Base-by-base conservation (phyloP, 805 yeast species). In the Barnettozyma salicaria region DNA sequence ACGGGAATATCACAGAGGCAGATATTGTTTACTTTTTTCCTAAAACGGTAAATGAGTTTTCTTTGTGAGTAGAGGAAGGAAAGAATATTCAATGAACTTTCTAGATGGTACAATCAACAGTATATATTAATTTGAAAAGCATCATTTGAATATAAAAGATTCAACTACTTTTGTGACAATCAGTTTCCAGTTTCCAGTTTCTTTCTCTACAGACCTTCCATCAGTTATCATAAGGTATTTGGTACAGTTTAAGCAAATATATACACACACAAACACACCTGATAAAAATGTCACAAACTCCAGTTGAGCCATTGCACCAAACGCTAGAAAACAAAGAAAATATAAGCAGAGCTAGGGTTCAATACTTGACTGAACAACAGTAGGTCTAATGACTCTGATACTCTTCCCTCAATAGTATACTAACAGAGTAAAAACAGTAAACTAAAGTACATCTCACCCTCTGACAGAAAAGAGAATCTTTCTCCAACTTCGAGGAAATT, bases 401-500 rank as follows among this genome's bases (percentile, higher is more conserved):
- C 8, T 6, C 12, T 20, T 6, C 6, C 10, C 6, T 12, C 5
- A 11, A 12, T 19, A 14, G n/a, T 5, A 23, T 21, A 31, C 44
- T 45, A 38, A 43, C 47, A 24, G n/a, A n/a, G 6, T 2, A 11
- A 3, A 19, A 7, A 7, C 28, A 54, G 59, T 33, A 54, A 54
- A 36, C 44, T 54, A 13, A 43, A 54, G 37, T 54, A 54, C 29
- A 50, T 54, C 14, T 54, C 59, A 6, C 59, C 59, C 19, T 53
- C 57, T 2, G 59, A 54, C 27, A 46, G 44, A 30, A 46, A 41
- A 10, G 59, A 54, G 40, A 54, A 53, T 39, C 23, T 54, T 34
- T 53, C 58, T 1, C 59, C 59, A 36, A 53, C 56, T 7, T 53
- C 58, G 4, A 54, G 50, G 43, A 54, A 54, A 34, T 39, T 54